Percentiles rank a stretch among this genome's conserved stretches.
phyloP scores from a whole-genome alignment of 441 rosid species.

The Populus tomentosa region DNA sequence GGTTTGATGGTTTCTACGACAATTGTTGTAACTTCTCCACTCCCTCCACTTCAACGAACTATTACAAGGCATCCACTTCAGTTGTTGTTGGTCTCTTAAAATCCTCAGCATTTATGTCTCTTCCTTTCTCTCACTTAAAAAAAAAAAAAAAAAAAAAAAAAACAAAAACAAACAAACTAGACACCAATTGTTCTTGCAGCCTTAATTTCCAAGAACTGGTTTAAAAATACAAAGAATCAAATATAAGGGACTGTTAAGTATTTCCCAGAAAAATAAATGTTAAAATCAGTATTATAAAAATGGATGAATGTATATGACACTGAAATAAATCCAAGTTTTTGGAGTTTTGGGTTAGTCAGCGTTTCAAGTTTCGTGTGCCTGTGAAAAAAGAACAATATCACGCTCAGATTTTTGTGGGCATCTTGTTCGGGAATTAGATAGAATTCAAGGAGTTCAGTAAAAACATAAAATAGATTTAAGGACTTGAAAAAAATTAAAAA shows the following conservation, averaged over 20 bases:
- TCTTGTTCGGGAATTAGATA: not conserved
- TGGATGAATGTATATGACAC: not conserved
- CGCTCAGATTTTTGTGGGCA: not conserved
- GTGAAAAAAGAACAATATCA: not conserved
- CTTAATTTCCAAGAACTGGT: not conserved
- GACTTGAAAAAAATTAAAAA: not conserved
- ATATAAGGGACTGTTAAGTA: not conserved
- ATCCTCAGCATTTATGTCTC: slow-evolving; percentile 9
- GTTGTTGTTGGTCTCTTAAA: not conserved
- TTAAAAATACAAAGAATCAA: not conserved
- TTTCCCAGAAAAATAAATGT: not conserved
- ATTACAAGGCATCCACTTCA: slow-evolving; percentile 6
- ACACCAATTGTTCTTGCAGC: not conserved
- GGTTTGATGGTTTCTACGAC: not conserved
- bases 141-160: not conserved
- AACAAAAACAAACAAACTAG: not conserved
- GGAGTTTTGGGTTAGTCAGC: not conserved
- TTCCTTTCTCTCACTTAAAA: not conserved
- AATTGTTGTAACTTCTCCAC: not conserved
- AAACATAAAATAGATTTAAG: not conserved
- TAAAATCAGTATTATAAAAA: not conserved
- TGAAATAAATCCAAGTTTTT: not conserved
- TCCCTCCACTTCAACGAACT: slow-evolving; percentile 11
- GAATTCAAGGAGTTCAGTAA: not conserved
- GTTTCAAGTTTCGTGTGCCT: not conserved